Evolutionary conservation across 345 rosid genomes (phyloP), one percentile per base, ranked within the genome.

Genomic region (Diplotaxis tenuifolia): DNA sequence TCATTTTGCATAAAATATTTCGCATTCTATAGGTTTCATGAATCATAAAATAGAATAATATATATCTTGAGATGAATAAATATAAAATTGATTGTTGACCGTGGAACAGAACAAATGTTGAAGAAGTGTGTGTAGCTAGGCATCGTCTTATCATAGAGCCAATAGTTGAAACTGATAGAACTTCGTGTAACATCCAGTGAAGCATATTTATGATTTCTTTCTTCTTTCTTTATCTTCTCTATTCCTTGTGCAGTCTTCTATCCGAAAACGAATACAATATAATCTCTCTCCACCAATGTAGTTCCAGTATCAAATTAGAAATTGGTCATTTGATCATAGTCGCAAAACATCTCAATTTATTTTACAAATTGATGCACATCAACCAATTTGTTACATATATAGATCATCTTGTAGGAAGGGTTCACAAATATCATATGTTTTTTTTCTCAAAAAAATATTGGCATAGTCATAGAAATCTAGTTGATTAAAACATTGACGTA

Each of bases 101-200:
- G 29, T 67, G 66, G 67, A 74, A 67, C 72, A 74, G 67, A 67
- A 67, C 71, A 42, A 66, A 20, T 22, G 67, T 66, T 74, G 61
- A 73, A 73, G 67, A 58, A 59, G 62, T 74, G 67, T 64, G 42
- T 28, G 31, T 19, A 57, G 65, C n/a, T n/a, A n/a, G n/a, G n/a
- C 78, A 74, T 74, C 67, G 77, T 74, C 60, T 47, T 58, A 66
- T 74, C 78, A 66, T 58, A 58, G 67, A 74, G 53, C 21, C 40
- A 66, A 66, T 47, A 32, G 72, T 57, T 73, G 50, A 12, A 45
- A 42, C 22, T 21, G 18, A 16, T 18, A 57, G 50, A 45, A 65
- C 20, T 14, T 65, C 11, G 27, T 73, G 19, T 64, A 65, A 54
- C 47, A 56, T 57, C 47, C 14, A 42, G 22, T 53, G 59, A 65